A percentile compares a stretch with the other conserved stretches of the same genome.
phyloP scores from a whole-genome alignment of 805 yeast genomes.

The Lipomyces sp. region DNA sequence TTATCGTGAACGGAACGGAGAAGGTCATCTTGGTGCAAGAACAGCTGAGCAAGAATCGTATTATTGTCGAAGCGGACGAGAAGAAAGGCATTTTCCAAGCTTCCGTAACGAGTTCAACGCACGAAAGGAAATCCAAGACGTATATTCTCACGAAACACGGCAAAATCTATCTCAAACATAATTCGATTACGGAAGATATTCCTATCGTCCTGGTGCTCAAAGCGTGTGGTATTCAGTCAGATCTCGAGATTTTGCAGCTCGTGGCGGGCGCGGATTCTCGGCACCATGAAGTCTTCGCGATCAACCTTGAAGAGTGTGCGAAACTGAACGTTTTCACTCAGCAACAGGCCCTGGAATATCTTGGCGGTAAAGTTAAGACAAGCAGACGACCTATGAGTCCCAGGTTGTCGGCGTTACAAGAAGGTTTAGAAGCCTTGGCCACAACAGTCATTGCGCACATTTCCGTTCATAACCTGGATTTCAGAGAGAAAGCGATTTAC shows the following conservation, averaged over 20 bases:
- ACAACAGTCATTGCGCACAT: conserved; percentile 96
- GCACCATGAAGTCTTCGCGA: conserved; percentile 90
- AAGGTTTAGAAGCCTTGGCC: conserved; percentile 88
- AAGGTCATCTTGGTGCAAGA: conserved; percentile 96
- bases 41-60: conserved; percentile 94
- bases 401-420: conserved; percentile 78
- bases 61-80: conserved; percentile 96
- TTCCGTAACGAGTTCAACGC: conserved; percentile 96
- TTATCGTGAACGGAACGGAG: conserved; percentile 96
- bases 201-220: conserved; percentile 92
- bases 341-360: conserved; percentile 87
- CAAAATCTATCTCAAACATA: conserved; percentile 88
- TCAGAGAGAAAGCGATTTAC: conserved; percentile 91
- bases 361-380: conserved; percentile 91
- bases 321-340: conserved; percentile 85
- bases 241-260: conserved; percentile 88
- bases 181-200: conserved; percentile 91
- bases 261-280: conserved; percentile 89
- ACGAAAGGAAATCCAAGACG: conserved; percentile 96
- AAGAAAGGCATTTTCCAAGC: conserved; percentile 95
- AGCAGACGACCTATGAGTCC: conserved; percentile 85
- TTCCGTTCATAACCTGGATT: conserved; percentile 80
- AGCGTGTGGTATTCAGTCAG: conserved; percentile 93
- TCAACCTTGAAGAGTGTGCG: conserved; percentile 93
- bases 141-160: conserved; percentile 92